Conservation (phyloP, 2,329 filamentous ascomycete species). For the Hirsutella thompsonii region DNA sequence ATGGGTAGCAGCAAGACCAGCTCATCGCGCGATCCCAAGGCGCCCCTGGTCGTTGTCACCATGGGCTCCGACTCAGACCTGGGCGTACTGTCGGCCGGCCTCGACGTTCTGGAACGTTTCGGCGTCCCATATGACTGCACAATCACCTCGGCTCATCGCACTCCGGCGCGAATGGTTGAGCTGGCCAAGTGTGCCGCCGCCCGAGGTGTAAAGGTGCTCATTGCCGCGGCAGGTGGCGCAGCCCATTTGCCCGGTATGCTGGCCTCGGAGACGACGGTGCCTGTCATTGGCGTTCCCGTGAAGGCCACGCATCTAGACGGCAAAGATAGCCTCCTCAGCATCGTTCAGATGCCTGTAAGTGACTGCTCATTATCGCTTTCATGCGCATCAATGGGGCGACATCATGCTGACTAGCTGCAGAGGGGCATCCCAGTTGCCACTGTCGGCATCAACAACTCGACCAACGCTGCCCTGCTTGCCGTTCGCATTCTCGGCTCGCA, state of each 20-base stretch:
- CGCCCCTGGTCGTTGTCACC: conserved; percentile 59
- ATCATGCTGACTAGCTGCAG: conserved; percentile 9
- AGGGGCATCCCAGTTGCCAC: conserved; percentile 61
- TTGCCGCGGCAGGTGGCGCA: conserved; percentile 63
- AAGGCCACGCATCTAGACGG: conserved; percentile 63
- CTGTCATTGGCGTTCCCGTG: conserved; percentile 67
- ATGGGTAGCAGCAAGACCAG: conserved; percentile 4
- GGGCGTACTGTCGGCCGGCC: conserved; percentile 49
- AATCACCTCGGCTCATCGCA: conserved; percentile 73
- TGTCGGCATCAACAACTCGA: conserved; percentile 69
- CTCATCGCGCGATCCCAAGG: conserved; percentile 12
- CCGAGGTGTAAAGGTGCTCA: conserved; percentile 59
- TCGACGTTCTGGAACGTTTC: conserved; percentile 57
- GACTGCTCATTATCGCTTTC: no score
- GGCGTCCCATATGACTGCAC: conserved; percentile 58
- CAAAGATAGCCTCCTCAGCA: conserved; percentile 56
- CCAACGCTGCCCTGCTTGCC: conserved; percentile 63
- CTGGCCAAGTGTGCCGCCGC: conserved; percentile 50
- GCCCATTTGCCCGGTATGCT: conserved; percentile 67
- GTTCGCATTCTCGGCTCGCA: conserved; percentile 51
- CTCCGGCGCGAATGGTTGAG: conserved; percentile 55
- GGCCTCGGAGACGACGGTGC: conserved; percentile 55
- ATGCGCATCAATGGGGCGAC: no score
- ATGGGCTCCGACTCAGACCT: conserved; percentile 79
- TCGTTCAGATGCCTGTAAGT: conserved; percentile 64